phyloP scores from a whole-genome alignment of 2,329 filamentous ascomycete species.

The Bipolaris cookei region DNA sequence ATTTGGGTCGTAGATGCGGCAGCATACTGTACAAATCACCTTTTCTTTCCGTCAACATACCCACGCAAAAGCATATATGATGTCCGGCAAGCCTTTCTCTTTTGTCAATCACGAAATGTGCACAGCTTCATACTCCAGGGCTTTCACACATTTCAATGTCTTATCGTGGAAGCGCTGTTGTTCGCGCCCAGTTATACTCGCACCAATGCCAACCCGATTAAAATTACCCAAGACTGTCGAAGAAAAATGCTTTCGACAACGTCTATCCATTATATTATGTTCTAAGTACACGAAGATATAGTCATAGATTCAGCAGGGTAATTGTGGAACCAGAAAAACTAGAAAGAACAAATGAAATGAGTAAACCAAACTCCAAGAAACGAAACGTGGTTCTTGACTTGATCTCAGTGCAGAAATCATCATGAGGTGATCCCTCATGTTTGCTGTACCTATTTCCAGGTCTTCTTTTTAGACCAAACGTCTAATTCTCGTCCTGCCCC shows the following conservation, averaged over 20 bases:
- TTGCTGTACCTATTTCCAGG: too few species aligned
- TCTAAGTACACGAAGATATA: too few species aligned
- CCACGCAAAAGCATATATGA: background rate
- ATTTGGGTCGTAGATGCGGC: slow-evolving; percentile 2
- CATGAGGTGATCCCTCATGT: too few species aligned
- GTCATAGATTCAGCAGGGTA: too few species aligned
- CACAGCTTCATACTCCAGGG: too few species aligned
- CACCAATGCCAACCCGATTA: background rate
- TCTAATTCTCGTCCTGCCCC: background rate
- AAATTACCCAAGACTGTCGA: too few species aligned
- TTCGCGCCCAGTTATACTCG: background rate
- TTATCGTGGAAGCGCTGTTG: too few species aligned
- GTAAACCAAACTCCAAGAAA: background rate
- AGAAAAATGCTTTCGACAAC: too few species aligned
- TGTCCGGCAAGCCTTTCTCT: background rate
- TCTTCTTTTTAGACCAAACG: background rate
- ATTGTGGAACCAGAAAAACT: too few species aligned
- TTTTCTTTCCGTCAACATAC: slow-evolving; percentile 25
- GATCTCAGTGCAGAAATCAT: background rate
- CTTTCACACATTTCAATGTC: background rate
- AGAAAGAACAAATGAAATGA: background rate
- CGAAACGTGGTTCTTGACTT: too few species aligned
- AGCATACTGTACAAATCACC: slow-evolving; percentile 36
- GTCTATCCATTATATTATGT: too few species aligned
- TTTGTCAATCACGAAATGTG: background rate